Base-by-base conservation (phyloP, 495 filamentous ascomycete species). In the Neurospora sp. region DNA sequence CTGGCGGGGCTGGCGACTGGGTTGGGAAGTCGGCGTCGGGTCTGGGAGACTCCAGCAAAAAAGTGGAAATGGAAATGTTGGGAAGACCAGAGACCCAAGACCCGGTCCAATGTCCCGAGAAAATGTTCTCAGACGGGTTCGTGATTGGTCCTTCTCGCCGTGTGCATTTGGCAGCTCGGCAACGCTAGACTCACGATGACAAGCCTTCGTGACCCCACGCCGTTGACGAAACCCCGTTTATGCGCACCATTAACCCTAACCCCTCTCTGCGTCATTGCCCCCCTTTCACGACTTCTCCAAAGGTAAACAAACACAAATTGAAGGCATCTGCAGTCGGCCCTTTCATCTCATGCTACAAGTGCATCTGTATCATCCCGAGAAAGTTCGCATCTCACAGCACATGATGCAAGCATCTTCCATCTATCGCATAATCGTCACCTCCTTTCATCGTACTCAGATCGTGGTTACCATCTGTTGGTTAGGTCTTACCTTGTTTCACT, bases 121-220 rank as follows among this genome's bases (percentile, higher is more conserved):
- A 80, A 80, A 79, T 79, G 35, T 80, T 78, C 76, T 73, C 40
- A 31, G 38, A 12, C 66, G 39, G 9, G 54, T 5, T 72, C 20
- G 18, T 79, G 77, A 80, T 81, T 80, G 54, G 54, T 66, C 27
- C 27, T 66, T 66, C 54, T 66, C 54, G 14, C 54, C 27, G 54
- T 66, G 54, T 66, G 27, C 54, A 16, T 66, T 35, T 66, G 78
- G 78, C 40, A 41, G 72, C 35, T 75, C 76, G 76, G 79, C 72
- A 77, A 71, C 70, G 8, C 71, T 37, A 66, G 42, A 38, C 70
- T 18, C 59, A 71, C 48, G 62, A 71, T 76, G 71, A 75, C 73
- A 14, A 44, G 72, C 69, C 20, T 59, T 66, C 54, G 54, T 12
- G 31, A 66, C 54, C 54, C 54, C 54, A 66, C 54, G 54, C 27